phyloP scores from a whole-genome alignment of 129 eudicot genomes.

The Artemisia tridentata region DNA sequence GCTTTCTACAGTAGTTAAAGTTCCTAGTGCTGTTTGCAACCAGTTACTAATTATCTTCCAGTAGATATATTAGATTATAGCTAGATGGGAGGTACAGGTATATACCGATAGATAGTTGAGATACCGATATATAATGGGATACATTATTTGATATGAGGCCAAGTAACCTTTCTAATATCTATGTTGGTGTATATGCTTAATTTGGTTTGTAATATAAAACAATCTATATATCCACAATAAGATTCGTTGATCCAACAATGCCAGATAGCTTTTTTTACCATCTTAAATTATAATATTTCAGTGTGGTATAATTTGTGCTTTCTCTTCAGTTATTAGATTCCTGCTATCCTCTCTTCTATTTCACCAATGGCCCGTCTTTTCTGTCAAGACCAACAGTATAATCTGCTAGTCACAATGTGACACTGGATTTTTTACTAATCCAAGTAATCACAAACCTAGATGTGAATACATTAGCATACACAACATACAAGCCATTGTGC shows the following conservation, averaged over 20 bases:
- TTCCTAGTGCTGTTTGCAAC: not conserved
- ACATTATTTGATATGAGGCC: not conserved
- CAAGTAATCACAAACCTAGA: not conserved
- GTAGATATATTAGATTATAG: not conserved
- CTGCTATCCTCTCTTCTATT: too few relatives aligned
- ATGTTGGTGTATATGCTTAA: not conserved
- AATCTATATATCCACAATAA: not conserved
- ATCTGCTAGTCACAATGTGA: too few relatives aligned
- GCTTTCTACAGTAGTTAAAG: slow-evolving; percentile 7
- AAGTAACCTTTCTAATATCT: not conserved
- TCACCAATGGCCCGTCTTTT: too few relatives aligned
- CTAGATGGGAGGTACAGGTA: not conserved
- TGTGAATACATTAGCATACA: not conserved
- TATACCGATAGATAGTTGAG: too few relatives aligned
- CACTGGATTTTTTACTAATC: not conserved
- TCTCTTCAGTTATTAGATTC: too few relatives aligned
- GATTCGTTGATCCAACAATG: not conserved
- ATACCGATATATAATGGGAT: not conserved
- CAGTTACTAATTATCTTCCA: not conserved
- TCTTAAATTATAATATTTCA: not conserved
- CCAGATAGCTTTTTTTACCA: not conserved
- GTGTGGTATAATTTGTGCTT: too few relatives aligned
- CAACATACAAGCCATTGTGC: not conserved
- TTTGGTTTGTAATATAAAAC: not conserved
- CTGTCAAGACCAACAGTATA: too few relatives aligned